Base-by-base conservation (phyloP, 1,284 basidiomycete species). In the Puccinia triticina region DNA sequence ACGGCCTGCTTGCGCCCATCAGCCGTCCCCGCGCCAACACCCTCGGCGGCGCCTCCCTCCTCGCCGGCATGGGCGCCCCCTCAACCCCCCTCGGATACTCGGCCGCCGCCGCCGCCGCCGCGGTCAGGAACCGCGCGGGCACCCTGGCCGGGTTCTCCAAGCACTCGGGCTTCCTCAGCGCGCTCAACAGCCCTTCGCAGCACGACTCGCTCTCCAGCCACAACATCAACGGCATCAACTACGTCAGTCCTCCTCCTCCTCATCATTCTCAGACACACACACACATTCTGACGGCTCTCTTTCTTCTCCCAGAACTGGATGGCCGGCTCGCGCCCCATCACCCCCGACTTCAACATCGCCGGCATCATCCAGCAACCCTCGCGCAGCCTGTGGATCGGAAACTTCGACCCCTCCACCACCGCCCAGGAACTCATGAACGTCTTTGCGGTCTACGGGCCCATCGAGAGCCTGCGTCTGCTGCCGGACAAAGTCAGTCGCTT, bases 331-430 rank as follows among this genome's bases (percentile, higher is more conserved):
- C 46, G 77, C 29, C 77, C 77, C 2, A 71, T 80, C 50, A 83
- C 82, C 29, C 64, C 82, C 21, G 76, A 77, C 67, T 55, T 78
- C 26, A 59, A 50, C 43, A 55, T 78, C 37, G 18, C 72, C 29
- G 77, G 82, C 43, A 50, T 74, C 55, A 78, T 83, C 34, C 94
- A 97, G 88, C 93, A 94, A 67, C 96, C 97, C 32, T 96, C 95
- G 18, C 91, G 96, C 77, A 96, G 94, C 64, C 89, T 99, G 64
- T 99, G 96, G 96, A 96, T 99, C 85, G 96, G 96, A 71, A 97
- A 98, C 87, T 90, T 99, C 69, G 95, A 98, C 87, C 93, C 93
- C 83, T 92, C 92, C 75, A 94, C 96, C 75, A 95, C 95, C 0
- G 95, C 94, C 85, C 94, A 96, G 87, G 94, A 98, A 86, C 91